Evolutionary conservation across 2,329 filamentous ascomycete genomes (phyloP).

Genomic region (Penicillium sp.): DNA sequence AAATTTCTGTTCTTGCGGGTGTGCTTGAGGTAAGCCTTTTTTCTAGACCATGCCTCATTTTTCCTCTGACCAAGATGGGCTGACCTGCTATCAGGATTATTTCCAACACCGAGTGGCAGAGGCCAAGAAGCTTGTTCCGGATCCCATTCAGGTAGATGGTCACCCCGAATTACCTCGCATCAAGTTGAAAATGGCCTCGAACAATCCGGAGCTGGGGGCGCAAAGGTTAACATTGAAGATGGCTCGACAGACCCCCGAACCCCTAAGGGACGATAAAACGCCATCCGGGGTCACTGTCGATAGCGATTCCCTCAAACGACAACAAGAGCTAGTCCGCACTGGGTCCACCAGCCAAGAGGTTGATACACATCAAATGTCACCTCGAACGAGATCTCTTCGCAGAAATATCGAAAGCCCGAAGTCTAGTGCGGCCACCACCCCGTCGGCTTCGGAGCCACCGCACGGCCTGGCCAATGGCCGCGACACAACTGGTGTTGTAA

Average conservation of each 20-base stretch:
- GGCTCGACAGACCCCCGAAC: conserved; percentile 57
- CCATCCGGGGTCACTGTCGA: conserved; percentile 53
- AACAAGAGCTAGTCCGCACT: conserved; percentile 53
- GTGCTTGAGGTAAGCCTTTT: conserved; percentile 68
- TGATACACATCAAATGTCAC: conserved; percentile 17
- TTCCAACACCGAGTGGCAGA: conserved; percentile 69
- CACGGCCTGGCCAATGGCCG: conserved; percentile 19
- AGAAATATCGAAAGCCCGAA: conserved; percentile 32
- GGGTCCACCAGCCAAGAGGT: conserved; percentile 39
- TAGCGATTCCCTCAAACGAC: conserved; percentile 54
- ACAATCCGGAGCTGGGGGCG: conserved; percentile 42
- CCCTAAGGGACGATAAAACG: conserved; percentile 45
- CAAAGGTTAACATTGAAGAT: conserved; percentile 74
- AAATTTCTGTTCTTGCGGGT: conserved; percentile 73
- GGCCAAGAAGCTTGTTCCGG: conserved; percentile 70
- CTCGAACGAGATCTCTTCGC: conserved; percentile 38
- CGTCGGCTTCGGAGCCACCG: conserved; percentile 26
- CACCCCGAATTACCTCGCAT: conserved; percentile 66
- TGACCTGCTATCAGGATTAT: conserved; percentile 54
- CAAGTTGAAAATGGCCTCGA: conserved; percentile 68
- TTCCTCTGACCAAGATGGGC: neutral
- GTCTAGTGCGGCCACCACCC: conserved; percentile 21
- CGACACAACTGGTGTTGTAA: conserved; percentile 26
- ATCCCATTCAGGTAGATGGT: conserved; percentile 52
- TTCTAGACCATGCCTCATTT: neutral